Conservation (phyloP, 2,329 filamentous ascomycete genomes). For the Seiridium unicorne region DNA sequence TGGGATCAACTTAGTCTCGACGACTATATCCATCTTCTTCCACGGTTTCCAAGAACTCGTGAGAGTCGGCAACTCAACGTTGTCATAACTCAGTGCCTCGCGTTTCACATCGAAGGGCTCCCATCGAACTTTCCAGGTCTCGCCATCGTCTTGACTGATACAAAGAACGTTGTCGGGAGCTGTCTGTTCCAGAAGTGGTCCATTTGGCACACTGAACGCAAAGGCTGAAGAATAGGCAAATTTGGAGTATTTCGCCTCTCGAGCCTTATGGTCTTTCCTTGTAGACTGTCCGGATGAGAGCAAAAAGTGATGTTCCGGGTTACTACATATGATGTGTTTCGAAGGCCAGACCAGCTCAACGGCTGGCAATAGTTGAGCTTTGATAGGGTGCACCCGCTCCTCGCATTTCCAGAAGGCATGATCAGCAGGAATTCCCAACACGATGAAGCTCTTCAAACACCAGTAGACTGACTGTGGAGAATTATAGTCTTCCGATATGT, state of each 20-base stretch:
- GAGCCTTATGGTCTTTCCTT: slow-evolving; percentile 35
- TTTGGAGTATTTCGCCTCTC: slow-evolving; percentile 44
- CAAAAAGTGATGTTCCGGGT: slow-evolving; percentile 38
- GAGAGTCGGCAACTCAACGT: background rate
- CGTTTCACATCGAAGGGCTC: background rate
- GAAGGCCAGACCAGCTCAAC: slow-evolving; percentile 22
- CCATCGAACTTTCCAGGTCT: slow-evolving; percentile 23
- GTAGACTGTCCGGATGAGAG: slow-evolving; percentile 38
- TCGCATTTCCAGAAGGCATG: slow-evolving; percentile 44
- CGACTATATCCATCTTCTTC: background rate
- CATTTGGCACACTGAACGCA: slow-evolving; percentile 41
- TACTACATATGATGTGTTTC: slow-evolving; percentile 43
- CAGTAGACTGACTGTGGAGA: slow-evolving; percentile 56
- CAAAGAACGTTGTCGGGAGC: slow-evolving; percentile 30
- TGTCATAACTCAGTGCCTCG: background rate
- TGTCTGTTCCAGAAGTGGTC: slow-evolving; percentile 30
- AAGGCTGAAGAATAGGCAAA: slow-evolving; percentile 49
- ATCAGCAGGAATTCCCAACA: slow-evolving; percentile 29
- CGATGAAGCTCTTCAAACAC: slow-evolving; percentile 49
- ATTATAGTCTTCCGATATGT: slow-evolving; percentile 55
- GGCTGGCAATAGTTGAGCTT: slow-evolving; percentile 9
- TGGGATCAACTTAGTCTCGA: slow-evolving; percentile 2
- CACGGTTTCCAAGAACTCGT: slow-evolving; percentile 7
- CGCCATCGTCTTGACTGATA: slow-evolving; percentile 27
- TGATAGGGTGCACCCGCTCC: slow-evolving; percentile 33